These are phyloP conservation scores for Salix purpurea DNA, from an alignment of 345 rosid genomes.

Conservation along the genomic window DNA sequence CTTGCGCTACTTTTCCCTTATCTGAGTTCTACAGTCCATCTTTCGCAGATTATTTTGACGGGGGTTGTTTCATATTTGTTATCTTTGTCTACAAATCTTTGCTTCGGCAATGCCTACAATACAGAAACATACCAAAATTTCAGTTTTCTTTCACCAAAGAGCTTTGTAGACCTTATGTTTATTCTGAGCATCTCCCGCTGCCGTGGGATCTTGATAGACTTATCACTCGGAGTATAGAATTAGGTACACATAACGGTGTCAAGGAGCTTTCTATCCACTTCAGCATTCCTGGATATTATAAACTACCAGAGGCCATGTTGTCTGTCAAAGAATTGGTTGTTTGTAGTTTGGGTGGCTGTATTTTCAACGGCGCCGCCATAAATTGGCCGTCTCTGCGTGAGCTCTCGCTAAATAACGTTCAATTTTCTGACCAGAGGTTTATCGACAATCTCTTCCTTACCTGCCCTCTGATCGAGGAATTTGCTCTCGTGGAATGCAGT, in stretches of 20 bases:
- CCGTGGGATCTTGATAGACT: neutral
- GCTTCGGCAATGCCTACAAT: neutral
- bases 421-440: neutral
- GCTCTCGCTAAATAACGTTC: neutral
- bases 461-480: neutral
- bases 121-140: neutral
- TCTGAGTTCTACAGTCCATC: neutral
- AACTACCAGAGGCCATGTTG: neutral
- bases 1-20: neutral
- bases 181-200: too few relatives aligned
- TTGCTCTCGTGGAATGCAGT: neutral
- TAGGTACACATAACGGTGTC: neutral
- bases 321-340: neutral
- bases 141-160: too few relatives aligned
- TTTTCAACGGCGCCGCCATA: neutral
- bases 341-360: neutral
- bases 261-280: neutral
- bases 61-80: neutral
- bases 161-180: too few relatives aligned
- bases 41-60: neutral
- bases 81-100: neutral
- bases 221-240: neutral
- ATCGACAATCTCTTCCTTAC: neutral
- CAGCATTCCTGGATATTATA: neutral
- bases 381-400: neutral